Base-by-base conservation (phyloP, 495 filamentous ascomycete species). In the Penicillium angulare region DNA sequence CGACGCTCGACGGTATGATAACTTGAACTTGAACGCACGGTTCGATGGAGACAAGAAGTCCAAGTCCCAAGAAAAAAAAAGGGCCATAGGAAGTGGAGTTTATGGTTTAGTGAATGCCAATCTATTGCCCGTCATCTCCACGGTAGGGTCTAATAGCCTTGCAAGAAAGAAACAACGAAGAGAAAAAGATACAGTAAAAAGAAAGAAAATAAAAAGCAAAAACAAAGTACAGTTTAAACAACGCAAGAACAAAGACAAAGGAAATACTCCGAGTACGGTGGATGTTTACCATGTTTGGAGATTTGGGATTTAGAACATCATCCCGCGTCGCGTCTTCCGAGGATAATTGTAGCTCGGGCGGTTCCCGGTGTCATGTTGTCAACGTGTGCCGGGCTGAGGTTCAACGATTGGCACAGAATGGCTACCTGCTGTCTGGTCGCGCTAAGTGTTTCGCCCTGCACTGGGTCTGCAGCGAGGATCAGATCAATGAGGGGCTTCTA, bases 11-110 rank as follows among this genome's bases (percentile, higher is more conserved):
- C 15, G 41, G 44, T 41, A 60, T 33, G 54, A 49, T 46, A 46
- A 36, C n/a, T n/a, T n/a, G n/a, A n/a, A n/a, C n/a, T n/a, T n/a
- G n/a, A n/a, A n/a, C 52, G 52, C 57, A 53, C 57, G 56, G 56
- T 52, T 59, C 43, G 24, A 43, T 31, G 32, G 34, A 40, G 44
- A 50, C 21, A n/a, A n/a, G n/a, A n/a, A n/a, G n/a, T n/a, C n/a
- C n/a, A n/a, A n/a, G n/a, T 5, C 21, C 45, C 29, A 46, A 13
- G 43, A 43, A 12, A 23, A 39, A 21, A 12, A 39, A 16, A 32
- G 15, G 13, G 17, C 7, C 12, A 35, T 5, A 15, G 33, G 12
- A 17, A 12, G 27, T 31, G 27, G 27, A 31, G 8, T 7, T 31
- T 31, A 31, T 31, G 27, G 27, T 31, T 31, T 31, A 31, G 8